phyloP scores from a whole-genome alignment of 805 yeast genomes.

The Gaillardinia entomophila region DNA sequence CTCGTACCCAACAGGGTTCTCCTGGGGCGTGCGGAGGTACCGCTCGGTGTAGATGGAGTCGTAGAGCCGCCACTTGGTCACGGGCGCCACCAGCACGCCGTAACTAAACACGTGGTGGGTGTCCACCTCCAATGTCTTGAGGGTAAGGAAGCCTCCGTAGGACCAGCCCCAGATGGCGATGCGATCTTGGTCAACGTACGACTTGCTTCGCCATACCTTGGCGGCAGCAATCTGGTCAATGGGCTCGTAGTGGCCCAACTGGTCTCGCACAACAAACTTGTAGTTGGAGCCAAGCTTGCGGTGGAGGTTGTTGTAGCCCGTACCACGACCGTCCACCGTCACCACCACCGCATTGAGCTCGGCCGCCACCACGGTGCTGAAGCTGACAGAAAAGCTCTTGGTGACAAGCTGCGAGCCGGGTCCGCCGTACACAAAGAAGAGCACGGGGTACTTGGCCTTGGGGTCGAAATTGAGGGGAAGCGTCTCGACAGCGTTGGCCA shows the following conservation, averaged over 20 bases:
- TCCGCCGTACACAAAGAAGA: constrained; percentile 91
- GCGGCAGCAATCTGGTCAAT: constrained; percentile 86
- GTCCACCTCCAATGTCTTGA: constrained; percentile 84
- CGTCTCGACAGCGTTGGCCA: constrained; percentile 68
- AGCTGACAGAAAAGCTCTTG: constrained; percentile 52
- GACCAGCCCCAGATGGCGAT: constrained; percentile 98
- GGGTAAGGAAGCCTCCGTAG: constrained; percentile 90
- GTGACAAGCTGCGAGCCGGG: constrained; percentile 87
- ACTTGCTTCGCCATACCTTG: constrained; percentile 52
- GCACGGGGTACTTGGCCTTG: constrained; percentile 66
- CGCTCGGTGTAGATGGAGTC: constrained; percentile 94
- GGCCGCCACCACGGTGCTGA: constrained; percentile 73
- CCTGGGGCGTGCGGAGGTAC: constrained; percentile 80
- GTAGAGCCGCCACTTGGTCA: constrained; percentile 87
- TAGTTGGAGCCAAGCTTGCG: constrained; percentile 45
- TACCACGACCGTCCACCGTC: constrained; percentile 95
- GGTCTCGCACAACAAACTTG: constrained; percentile 75
- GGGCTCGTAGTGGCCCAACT: constrained; percentile 77
- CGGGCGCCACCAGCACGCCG: constrained; percentile 97
- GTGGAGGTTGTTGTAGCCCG: constrained; percentile 73
- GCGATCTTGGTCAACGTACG: constrained; percentile 60
- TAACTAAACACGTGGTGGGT: constrained; percentile 68
- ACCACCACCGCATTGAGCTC: constrained; percentile 80
- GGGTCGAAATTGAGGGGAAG: constrained; percentile 69
- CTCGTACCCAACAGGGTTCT: constrained; percentile 60